A percentile compares a stretch with the other conserved stretches of the same genome.
Conservation (phyloP, 176 grass and related monocot genomes). For the Hsuehochloa calcarea region DNA sequence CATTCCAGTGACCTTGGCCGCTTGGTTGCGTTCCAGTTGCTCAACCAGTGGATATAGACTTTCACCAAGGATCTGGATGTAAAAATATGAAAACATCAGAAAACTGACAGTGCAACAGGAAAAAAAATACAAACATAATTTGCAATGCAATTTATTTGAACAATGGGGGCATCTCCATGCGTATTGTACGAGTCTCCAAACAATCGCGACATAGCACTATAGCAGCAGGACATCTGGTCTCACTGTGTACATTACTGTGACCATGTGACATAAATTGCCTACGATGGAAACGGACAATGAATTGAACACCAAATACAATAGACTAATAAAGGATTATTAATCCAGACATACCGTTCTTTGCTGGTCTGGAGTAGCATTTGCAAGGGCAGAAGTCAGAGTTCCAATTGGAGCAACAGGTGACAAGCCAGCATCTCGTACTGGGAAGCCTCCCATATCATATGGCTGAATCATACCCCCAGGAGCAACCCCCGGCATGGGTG, state of each 20-base stretch:
- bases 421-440: slow-evolving; percentile 53
- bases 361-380: slow-evolving; percentile 88
- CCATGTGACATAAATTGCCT: neutral
- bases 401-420: slow-evolving; percentile 67
- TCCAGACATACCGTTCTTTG: slow-evolving; percentile 72
- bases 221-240: neutral
- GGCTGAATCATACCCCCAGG: slow-evolving; percentile 72
- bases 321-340: neutral
- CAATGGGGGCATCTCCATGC: neutral
- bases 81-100: slow-evolving; percentile 12
- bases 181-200: neutral
- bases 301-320: neutral
- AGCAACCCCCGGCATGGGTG: slow-evolving; percentile 46
- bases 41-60: slow-evolving; percentile 88
- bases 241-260: neutral
- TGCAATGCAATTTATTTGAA: neutral
- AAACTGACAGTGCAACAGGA: neutral
- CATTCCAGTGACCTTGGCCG: slow-evolving; percentile 87
- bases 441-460: slow-evolving; percentile 67
- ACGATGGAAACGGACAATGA: neutral
- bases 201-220: neutral
- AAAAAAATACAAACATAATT: neutral
- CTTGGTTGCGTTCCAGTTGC: slow-evolving; percentile 69
- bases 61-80: slow-evolving; percentile 75
- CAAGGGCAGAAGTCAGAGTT: slow-evolving; percentile 83